Evolutionary conservation across 176 grass and related monocot genomes (phyloP), one percentile per base, ranked within the genome.

Genomic region (Triticum dicoccoides): DNA sequence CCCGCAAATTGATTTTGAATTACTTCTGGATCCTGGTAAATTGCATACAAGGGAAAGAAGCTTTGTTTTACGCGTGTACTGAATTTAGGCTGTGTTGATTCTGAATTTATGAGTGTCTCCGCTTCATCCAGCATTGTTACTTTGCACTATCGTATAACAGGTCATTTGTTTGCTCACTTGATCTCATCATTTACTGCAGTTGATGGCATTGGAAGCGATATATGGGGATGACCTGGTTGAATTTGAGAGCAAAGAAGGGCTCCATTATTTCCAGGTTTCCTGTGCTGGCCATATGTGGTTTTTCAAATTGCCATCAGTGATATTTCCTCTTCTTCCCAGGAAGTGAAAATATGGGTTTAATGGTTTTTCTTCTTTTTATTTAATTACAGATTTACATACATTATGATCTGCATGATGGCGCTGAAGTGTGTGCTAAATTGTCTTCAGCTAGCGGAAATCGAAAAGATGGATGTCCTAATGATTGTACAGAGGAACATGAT

Each of bases 191-290:
- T 49, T 17, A 8, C 37, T 80, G 29, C 85, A 93, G 91, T 24
- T 90, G 65, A 75, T 93, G 54, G 91, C 91, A 69, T 30, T 90
- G 85, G 82, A 93, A 27, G 91, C 88, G 79, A 93, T 93, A 58
- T 90, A 88, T 24, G 82, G 88, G 7, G 73, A 75, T 34, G 84
- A 90, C 82, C 78, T 88, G 38, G 42, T 49, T 32, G 54, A 61
- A 18, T 88, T 82, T 3, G 44, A 69, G 73, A 87, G 42, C 58
- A 94, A 89, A 89, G 78, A 61, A 82, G 82, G 84, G 54, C 86
- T 89, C 64, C 47, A 4, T 5, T 89, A 20, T 81, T 91, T 94
- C 11, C 89, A 94, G 92, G 92, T 94, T 81, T 61, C 33, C 68
- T 69, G 15, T 14, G 9, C 39, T 81, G 59, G 47, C 13, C 47